Evolutionary conservation across 371 early-diverging fungal species (phyloP), one percentile per base, ranked within the genome.

Genomic region (Apophysomyces elegans): DNA sequence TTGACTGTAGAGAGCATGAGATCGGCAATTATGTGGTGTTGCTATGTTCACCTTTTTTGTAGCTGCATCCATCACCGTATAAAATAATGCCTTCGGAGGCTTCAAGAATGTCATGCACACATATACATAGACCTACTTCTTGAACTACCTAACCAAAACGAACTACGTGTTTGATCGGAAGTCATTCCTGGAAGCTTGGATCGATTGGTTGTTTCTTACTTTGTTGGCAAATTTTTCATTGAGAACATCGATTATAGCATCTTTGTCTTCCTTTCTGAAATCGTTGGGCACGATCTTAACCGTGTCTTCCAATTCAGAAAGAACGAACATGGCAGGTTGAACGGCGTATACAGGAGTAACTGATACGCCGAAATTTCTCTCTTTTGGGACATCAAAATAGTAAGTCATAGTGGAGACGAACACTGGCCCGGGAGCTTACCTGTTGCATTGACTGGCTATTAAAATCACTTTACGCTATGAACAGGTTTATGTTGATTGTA

Each of bases 201-300:
- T n/a, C 11, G 13, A 12, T 43, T 16, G 9, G 16, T 61, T 59
- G 36, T 35, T 47, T 16, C 60, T 65, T 75, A 94, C 96, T 77
- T 92, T 93, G 84, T 96, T 97, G 65, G 96, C 87, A 73, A 93
- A 97, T 75, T 96, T 97, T 43, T 82, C 74, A 75, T 97, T 96
- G 61, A 97, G 77, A 63, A 93, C 95, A 66, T 95, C 93, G n/a
- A 87, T 86, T 35, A 97, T 84, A 5, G 98, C 96, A 21, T 85
- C 81, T 18, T 84, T 76, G 54, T 91, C 86, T 6, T 84, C 71
- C 69, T 93, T 91, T 58, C 82, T 76, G 65, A 95, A 93, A 54
- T 93, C 89, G 13, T 84, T 75, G 3, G 98, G 96, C 47, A 84
- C 84, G 39, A 96, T 88, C 67, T 91, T 90, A 43, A 97, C 88